A percentile compares a stretch with the other conserved stretches of the same genome.
These are phyloP conservation scores for Coemansia sp. DNA, from an alignment of 192 early-diverging fungal genomes.

Conservation along the genomic window DNA sequence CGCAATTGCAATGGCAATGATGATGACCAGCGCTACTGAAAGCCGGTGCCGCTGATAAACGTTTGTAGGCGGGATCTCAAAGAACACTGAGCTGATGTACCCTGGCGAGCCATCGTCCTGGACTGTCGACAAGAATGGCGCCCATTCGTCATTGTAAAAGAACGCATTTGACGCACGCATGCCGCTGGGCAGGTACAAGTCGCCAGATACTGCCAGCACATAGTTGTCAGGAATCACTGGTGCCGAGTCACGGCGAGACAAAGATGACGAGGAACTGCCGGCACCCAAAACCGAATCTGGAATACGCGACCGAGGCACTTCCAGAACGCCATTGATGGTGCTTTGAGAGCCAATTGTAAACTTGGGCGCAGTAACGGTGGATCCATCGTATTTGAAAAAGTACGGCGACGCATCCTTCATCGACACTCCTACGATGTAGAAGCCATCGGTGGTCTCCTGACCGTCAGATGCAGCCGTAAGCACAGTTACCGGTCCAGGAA, in stretches of 20 bases:
- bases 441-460: slow-evolving; percentile 18
- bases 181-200: slow-evolving; percentile 28
- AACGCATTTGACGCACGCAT: slow-evolving; percentile 42
- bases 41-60: slow-evolving; percentile 46
- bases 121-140: slow-evolving; percentile 49
- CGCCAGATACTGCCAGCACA: slow-evolving; percentile 44
- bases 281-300: slow-evolving; percentile 36
- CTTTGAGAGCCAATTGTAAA: slow-evolving; percentile 31
- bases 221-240: slow-evolving; percentile 30
- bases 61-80: slow-evolving; percentile 45
- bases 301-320: slow-evolving; percentile 37
- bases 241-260: slow-evolving; percentile 23
- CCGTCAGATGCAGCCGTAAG: slow-evolving; percentile 21
- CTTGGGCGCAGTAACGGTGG: slow-evolving; percentile 30
- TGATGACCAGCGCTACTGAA: slow-evolving; percentile 62
- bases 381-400: slow-evolving; percentile 56
- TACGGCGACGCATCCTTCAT: slow-evolving; percentile 40
- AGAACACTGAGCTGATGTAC: slow-evolving; percentile 42
- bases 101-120: slow-evolving; percentile 39
- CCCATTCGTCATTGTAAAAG: slow-evolving; percentile 46
- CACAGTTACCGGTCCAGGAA: slow-evolving; percentile 55
- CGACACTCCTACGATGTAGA: slow-evolving; percentile 35
- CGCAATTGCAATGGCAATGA: slow-evolving; percentile 68
- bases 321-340: slow-evolving; percentile 24
- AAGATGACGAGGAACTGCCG: slow-evolving; percentile 1